Evolutionary conservation across 2,329 filamentous ascomycete genomes (phyloP).

Genomic region (Iodosphaeria phyllophila): DNA sequence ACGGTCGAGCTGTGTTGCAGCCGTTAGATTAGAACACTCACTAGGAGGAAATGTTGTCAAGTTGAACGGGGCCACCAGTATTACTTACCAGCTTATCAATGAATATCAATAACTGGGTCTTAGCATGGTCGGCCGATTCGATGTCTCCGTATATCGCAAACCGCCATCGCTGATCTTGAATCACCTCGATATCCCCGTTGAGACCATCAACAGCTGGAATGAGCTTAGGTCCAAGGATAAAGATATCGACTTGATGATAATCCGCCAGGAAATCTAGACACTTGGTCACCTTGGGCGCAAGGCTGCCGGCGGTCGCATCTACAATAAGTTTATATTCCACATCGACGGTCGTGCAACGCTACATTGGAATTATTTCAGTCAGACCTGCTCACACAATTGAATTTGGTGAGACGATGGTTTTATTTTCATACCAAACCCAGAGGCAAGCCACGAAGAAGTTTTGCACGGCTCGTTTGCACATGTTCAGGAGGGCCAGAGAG

Average conservation of each 20-base stretch:
- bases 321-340: conserved; percentile 83
- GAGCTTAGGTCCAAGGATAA: conserved; percentile 79
- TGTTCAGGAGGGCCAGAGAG: conserved; percentile 75
- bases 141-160: conserved; percentile 91
- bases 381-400: conserved; percentile 5
- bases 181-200: conserved; percentile 64
- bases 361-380: conserved; percentile 13
- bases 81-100: conserved; percentile 60
- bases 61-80: conserved; percentile 11
- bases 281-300: conserved; percentile 60
- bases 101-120: conserved; percentile 88
- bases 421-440: conserved; percentile 61
- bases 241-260: conserved; percentile 91
- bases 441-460: conserved; percentile 78
- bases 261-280: conserved; percentile 74
- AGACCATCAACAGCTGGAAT: conserved; percentile 57
- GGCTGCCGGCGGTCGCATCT: conserved; percentile 44
- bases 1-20: conserved; percentile 40
- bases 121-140: conserved; percentile 89
- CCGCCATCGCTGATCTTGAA: conserved; percentile 76
- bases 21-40: too few species aligned
- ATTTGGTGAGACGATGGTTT: conserved; percentile 5
- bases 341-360: conserved; percentile 88
- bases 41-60: too few species aligned
- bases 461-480: conserved; percentile 77